A percentile compares a stretch with the other conserved stretches of the same genome.
phyloP scores from a whole-genome alignment of 2,329 filamentous ascomycete species.

The Chaetoscypha palmicola region DNA sequence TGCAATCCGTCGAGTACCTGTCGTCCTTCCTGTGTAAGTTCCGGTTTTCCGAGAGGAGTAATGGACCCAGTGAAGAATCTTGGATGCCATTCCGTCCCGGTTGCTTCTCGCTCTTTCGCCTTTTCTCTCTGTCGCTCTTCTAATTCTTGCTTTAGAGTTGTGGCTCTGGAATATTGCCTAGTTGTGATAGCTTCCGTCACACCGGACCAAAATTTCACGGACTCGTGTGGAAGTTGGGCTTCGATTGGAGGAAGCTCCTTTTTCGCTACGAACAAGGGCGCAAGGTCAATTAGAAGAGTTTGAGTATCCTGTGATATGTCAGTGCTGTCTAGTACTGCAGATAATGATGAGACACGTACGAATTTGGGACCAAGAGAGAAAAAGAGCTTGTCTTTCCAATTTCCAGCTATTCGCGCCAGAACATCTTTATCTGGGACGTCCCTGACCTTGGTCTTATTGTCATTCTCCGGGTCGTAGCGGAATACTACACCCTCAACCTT shows the following conservation, averaged over 20 bases:
- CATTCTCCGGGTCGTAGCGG: conserved; percentile 80
- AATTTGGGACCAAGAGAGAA: conserved; percentile 56
- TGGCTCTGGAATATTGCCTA: conserved; percentile 81
- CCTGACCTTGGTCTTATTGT: conserved; percentile 70
- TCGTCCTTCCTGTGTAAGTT: conserved; percentile 56
- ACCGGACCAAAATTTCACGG: conserved; percentile 75
- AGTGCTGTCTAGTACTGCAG: conserved; percentile 24
- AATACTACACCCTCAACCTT: conserved; percentile 88
- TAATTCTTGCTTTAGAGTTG: conserved; percentile 79
- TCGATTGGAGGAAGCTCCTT: conserved; percentile 75
- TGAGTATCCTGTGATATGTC: conserved; percentile 44
- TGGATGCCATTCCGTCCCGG: conserved; percentile 69
- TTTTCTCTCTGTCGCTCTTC: conserved; percentile 85
- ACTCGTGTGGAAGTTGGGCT: conserved; percentile 81
- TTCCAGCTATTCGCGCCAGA: conserved; percentile 72
- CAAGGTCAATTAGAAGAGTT: conserved; percentile 77
- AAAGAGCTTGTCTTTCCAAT: conserved; percentile 69
- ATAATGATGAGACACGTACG: conserved; percentile 41
- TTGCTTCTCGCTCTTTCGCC: conserved; percentile 69
- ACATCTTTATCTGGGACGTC: conserved; percentile 83
- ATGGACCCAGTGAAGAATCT: conserved; percentile 70
- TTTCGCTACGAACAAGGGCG: conserved; percentile 69
- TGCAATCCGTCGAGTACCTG: conserved; percentile 49
- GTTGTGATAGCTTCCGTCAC: conserved; percentile 80
- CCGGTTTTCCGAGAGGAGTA: conserved; percentile 53